Evolutionary conservation across 2,329 filamentous ascomycete species (phyloP), one percentile per base, ranked within the genome.

Genomic region (Claviceps digitariae): DNA sequence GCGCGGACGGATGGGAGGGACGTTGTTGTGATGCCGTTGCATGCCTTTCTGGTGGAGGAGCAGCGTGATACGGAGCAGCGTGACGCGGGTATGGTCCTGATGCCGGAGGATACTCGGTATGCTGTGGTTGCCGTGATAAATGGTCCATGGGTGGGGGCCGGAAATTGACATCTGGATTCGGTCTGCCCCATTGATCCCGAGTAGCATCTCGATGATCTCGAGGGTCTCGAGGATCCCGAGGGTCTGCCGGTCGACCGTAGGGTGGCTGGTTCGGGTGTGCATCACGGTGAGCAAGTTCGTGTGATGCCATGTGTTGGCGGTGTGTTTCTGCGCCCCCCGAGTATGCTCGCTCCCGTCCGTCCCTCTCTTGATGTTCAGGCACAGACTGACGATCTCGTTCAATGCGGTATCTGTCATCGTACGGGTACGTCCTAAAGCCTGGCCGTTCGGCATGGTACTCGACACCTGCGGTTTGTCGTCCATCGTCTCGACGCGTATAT

Each of bases 391-490:
- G 68, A 49, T 78, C 76, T 46, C 71, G 69, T 52, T 77, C 76
- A 15, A 69, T 64, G 53, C 75, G 69, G 53, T 73, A 80, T 45
- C 76, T 74, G 21, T 81, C 77, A 54, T 83, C 78, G 57, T 76
- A 79, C 2, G 64, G 62, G 51, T 66, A 66, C 3, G 67, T 63
- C 48, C 76, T 73, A 15, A 73, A 59, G 2, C 70, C 67, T 13
- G 70, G 67, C 51, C 75, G 71, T 47, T 82, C 78, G 0, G 72
- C 71, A 55, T 77, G 77, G 60, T 80, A 81, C 52, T 81, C 78
- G 48, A 68, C 58, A 62, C 68, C 51, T 58, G 68, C 43, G 57
- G 63, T 51, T 27, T 63, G 63, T 12, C 66, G 67, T 4, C 67
- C 66, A 50, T 81, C 77, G 25, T 81, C 78, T 46, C 74, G 69